These are phyloP conservation scores for Cornus kousa DNA, from an alignment of 148 eudicot genomes.

Conservation along the genomic window DNA sequence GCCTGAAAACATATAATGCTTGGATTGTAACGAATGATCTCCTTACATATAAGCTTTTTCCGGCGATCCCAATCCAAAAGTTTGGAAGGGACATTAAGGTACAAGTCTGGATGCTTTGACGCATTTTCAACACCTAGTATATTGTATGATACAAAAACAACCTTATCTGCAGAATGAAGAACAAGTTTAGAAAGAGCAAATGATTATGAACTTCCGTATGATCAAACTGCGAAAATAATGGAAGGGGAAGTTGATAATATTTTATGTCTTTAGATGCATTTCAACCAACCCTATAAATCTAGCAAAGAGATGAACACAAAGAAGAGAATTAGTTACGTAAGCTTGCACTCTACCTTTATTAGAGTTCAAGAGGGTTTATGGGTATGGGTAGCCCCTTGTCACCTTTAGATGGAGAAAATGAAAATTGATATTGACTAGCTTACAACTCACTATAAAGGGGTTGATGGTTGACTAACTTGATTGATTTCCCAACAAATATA, in stretches of 20 bases:
- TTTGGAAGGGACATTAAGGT: constrained; percentile 34
- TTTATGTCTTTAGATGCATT: not conserved
- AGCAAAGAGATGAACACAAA: not conserved
- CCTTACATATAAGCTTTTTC: constrained; percentile 45
- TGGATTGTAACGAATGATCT: constrained; percentile 58
- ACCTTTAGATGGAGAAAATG: not conserved
- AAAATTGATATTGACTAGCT: too few relatives aligned
- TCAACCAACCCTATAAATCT: not conserved
- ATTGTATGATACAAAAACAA: constrained; percentile 75
- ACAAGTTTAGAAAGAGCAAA: constrained; percentile 7
- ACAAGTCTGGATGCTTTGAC: constrained; percentile 63
- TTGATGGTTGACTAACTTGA: too few relatives aligned
- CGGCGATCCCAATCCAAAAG: constrained; percentile 72
- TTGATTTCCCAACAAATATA: too few relatives aligned
- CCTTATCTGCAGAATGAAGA: constrained; percentile 54
- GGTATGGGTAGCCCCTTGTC: not conserved
- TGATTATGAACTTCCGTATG: not conserved
- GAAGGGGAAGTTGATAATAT: not conserved
- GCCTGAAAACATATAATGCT: constrained; percentile 86
- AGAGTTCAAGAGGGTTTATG: not conserved
- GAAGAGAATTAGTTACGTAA: not conserved
- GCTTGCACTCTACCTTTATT: not conserved
- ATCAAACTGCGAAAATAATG: not conserved
- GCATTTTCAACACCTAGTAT: constrained; percentile 90
- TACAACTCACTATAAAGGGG: not conserved